Base-by-base conservation (phyloP, 257 asterid species). In the Ehretia macrophylla region DNA sequence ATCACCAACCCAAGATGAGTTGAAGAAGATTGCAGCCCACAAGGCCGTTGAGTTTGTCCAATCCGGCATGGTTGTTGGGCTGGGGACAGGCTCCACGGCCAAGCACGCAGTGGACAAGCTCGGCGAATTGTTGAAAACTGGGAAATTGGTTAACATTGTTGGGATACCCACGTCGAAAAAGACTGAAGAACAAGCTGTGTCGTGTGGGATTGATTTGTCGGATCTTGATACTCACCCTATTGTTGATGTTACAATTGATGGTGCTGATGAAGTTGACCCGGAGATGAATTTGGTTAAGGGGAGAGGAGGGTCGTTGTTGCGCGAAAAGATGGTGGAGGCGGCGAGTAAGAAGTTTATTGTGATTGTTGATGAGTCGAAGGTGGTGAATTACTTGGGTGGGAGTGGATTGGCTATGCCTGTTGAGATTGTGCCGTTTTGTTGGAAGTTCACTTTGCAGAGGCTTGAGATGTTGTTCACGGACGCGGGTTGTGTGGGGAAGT, bases 241-340 rank as follows among this genome's bases (percentile, higher is more conserved):
- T 40, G 42, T 77, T 14, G 83, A 77, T 68, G 18, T 77, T 56
- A 63, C 77, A 1, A 74, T 77, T 51, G 83, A 77, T 58, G 83
- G 83, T 8, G 83, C 83, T 8, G 83, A 77, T 52, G 83, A 77
- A 54, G 77, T 77, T 14, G 80, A 74, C 75, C 72, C 80, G 48
- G 50, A 70, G 8, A 70, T 77, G 80, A 74, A 77, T 60, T 68
- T 77, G 60, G 75, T 77, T 8, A 77, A 77, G 63, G 83, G 83
- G 3, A 64, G 83, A 53, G 83, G 83, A 17, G 83, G 83, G 37
- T 73, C 83, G 4, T 58, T 77, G 20, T 12, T 77, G 66, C 50
- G 83, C 53, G 83, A 77, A 17, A 77, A 77, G 58, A 77, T 77
- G 80, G 77, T 77, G 0, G 83, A 73, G 57, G 59, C 66, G 0